Evolutionary conservation across 192 early-diverging fungal genomes (phyloP), one percentile per base, ranked within the genome.

Genomic region (Rhizophagus sp.): DNA sequence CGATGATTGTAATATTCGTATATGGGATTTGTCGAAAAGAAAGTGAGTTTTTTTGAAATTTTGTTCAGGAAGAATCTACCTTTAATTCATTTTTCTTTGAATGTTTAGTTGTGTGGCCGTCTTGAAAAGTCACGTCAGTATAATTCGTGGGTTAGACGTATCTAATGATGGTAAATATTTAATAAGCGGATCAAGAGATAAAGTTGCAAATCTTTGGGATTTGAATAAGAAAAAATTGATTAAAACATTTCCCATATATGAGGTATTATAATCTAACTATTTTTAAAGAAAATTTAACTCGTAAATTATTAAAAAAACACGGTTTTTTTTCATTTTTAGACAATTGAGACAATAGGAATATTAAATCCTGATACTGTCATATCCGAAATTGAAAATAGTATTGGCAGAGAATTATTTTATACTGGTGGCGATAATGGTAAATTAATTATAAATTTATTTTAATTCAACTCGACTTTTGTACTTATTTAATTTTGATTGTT

Each of bases 131-230:
- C 98, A 99, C 78, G 93, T 96, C 25, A 96, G 95, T 80, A 94
- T 96, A 27, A 93, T 99, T 72, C 93, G 96, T 71, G 95, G 95
- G 22, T 89, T 99, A 41, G 94, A 91, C 57, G 94, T 98, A 71
- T 90, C 93, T 0, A 82, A 85, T 50, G 88, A 92, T 62, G 96
- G 93, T 25, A 78, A 85, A 47, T 85, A 84, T 52, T 88, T 98
- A 80, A 84, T 98, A 27, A 93, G 90, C 61, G 95, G 94, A 73
- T 95, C 91, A 3, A 92, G 98, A 70, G 98, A 99, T 81, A 94
- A 93, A 76, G 94, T 99, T 22, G 88, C 97, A 3, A 96, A 92
- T 81, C 87, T 98, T 7, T 99, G 97, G 96, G 91, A 94, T 76
- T 84, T 98, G 82, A 82, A 85, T 17, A 86, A 82, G 3, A 85